phyloP scores from a whole-genome alignment of 768 basidiomycete species.

The Grammothele lineata region DNA sequence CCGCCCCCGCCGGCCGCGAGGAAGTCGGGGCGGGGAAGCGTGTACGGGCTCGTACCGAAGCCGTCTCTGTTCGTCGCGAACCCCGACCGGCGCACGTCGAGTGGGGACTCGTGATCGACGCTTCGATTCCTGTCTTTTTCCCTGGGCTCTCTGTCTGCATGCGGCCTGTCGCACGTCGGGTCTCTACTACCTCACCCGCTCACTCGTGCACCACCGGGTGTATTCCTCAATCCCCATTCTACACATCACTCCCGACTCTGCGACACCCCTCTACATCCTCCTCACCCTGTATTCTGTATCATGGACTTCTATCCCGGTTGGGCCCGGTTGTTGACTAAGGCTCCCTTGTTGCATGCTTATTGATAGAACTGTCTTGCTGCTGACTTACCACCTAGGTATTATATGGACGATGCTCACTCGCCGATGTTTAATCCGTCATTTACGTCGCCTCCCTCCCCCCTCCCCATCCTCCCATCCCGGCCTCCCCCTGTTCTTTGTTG shows the following conservation, averaged over 20 bases:
- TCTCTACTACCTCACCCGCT: no score
- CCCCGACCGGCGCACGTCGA: slow-evolving; percentile 41
- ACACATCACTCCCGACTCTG: no score
- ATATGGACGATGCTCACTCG: slow-evolving; percentile 1
- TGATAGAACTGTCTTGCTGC: not conserved
- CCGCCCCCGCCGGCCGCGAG: slow-evolving; percentile 34
- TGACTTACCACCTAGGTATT: not conserved
- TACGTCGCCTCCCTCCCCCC: not conserved
- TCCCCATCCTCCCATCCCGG: not conserved
- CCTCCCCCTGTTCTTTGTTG: not conserved
- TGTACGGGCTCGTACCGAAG: slow-evolving; percentile 63
- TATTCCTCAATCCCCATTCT: no score
- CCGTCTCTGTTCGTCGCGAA: slow-evolving; percentile 71
- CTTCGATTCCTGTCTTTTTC: not conserved
- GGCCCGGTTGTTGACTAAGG: no score
- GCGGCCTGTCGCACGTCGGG: no score
- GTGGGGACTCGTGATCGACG: slow-evolving; percentile 16
- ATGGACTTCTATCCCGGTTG: no score
- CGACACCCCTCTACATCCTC: no score
- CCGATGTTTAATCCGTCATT: not conserved
- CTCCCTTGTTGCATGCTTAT: not conserved
- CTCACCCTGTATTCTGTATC: no score
- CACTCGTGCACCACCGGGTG: no score
- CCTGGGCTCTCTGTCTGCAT: no score
- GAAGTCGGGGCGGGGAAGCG: slow-evolving; percentile 36